phyloP scores from a whole-genome alignment of 176 grass and related monocot species.

The Saccharum officinarum region DNA sequence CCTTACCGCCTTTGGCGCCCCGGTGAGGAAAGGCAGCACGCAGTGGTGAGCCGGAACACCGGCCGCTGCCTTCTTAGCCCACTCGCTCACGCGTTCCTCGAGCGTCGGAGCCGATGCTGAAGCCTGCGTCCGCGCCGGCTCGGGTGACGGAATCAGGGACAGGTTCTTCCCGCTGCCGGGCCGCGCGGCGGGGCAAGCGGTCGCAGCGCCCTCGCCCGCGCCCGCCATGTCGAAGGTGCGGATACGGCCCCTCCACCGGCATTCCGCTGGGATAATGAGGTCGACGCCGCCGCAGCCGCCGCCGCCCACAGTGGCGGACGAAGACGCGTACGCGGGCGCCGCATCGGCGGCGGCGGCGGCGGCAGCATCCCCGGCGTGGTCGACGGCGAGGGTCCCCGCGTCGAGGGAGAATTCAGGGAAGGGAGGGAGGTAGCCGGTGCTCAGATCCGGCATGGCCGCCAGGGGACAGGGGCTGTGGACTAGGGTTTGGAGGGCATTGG shows the following conservation, averaged over 20 bases:
- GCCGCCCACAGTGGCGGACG: background rate
- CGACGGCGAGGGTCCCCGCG: background rate
- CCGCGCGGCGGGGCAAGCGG: background rate
- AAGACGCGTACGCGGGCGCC: background rate
- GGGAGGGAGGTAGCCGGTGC: slow-evolving; percentile 32
- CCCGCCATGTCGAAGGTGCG: slow-evolving; percentile 21
- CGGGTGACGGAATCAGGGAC: background rate
- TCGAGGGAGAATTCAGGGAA: slow-evolving; percentile 17
- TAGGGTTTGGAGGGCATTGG: slow-evolving; percentile 54
- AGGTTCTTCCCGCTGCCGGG: slow-evolving; percentile 10
- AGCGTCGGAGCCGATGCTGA: slow-evolving; percentile 19
- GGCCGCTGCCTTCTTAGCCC: slow-evolving; percentile 57
- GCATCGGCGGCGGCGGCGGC: background rate
- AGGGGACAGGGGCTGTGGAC: background rate
- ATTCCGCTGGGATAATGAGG: slow-evolving; percentile 21
- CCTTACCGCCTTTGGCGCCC: slow-evolving; percentile 53
- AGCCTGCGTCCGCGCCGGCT: background rate
- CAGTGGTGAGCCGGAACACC: slow-evolving; percentile 43
- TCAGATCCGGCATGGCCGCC: slow-evolving; percentile 57
- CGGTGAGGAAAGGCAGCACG: slow-evolving; percentile 62
- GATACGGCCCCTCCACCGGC: slow-evolving; percentile 28
- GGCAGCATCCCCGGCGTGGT: slow-evolving; percentile 1
- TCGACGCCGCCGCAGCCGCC: background rate
- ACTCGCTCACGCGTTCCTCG: slow-evolving; percentile 43
- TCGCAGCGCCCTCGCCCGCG: background rate